Conservation (phyloP, 305 asterid genomes). For the Solanum hybrid region DNA sequence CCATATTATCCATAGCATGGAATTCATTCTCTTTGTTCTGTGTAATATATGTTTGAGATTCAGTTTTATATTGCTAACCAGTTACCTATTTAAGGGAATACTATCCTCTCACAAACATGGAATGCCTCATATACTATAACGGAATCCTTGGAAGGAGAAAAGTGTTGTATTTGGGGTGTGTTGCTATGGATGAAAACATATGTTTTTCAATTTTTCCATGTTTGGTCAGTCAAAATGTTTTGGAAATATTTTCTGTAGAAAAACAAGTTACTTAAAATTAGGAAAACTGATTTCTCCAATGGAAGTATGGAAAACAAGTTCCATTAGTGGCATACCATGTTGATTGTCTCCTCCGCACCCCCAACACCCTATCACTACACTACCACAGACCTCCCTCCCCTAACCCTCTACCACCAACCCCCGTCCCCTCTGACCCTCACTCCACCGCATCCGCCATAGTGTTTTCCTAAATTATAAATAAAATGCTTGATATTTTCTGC, state of each 20-base stretch:
- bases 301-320: background rate
- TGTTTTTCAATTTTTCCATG: background rate
- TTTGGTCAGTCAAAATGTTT: background rate
- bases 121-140: background rate
- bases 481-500: background rate
- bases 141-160: background rate
- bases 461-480: background rate
- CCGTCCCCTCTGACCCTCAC: background rate
- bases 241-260: background rate
- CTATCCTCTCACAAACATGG: background rate
- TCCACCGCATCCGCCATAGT: background rate
- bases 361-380: background rate
- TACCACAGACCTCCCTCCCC: background rate
- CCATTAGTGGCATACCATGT: background rate
- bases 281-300: background rate
- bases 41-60: background rate
- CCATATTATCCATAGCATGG: background rate
- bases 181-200: background rate
- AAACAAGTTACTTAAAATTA: background rate
- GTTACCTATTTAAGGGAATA: background rate
- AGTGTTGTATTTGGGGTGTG: background rate
- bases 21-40: background rate
- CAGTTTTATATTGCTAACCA: background rate
- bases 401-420: background rate
- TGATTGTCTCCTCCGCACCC: background rate